A percentile compares a stretch with the other conserved stretches of the same genome.
These are phyloP conservation scores for Moesziomyces antarcticus DNA, from an alignment of 1,284 basidiomycete species.

Conservation along the genomic window DNA sequence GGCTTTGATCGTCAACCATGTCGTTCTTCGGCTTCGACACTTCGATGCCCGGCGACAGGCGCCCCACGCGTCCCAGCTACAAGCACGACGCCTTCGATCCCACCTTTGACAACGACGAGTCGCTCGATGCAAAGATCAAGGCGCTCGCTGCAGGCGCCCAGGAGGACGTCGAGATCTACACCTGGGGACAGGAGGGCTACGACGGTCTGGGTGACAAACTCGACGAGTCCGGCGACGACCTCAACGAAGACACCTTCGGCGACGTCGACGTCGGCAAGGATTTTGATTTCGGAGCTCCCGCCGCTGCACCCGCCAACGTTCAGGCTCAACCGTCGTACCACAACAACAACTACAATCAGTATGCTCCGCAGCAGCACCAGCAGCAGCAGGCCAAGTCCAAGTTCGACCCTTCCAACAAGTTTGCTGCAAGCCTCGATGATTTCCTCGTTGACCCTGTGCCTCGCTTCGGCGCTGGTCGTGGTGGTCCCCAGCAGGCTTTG, in stretches of 20 bases:
- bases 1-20: constrained; percentile 35
- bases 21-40: constrained; percentile 68
- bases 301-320: constrained; percentile 23
- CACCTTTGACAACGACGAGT: constrained; percentile 57
- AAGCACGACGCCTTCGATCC: constrained; percentile 40
- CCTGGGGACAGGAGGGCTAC: constrained; percentile 88
- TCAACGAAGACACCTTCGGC: constrained; percentile 90
- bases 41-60: constrained; percentile 56
- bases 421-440: constrained; percentile 65
- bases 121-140: constrained; percentile 67
- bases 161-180: constrained; percentile 83
- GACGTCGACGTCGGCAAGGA: constrained; percentile 74
- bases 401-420: constrained; percentile 48
- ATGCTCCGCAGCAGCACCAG: constrained; percentile 9
- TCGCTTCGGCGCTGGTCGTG: constrained; percentile 44
- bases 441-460: constrained; percentile 62
- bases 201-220: constrained; percentile 88
- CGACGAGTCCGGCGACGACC: constrained; percentile 73
- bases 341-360: constrained; percentile 13
- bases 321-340: background rate
- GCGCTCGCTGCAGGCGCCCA: constrained; percentile 72
- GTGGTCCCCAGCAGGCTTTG: constrained; percentile 22
- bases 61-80: constrained; percentile 12
- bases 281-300: constrained; percentile 80
- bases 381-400: constrained; percentile 37